Evolutionary conservation across 2,329 filamentous ascomycete species (phyloP).

Genomic region (Neopestalotiopsis sp.): DNA sequence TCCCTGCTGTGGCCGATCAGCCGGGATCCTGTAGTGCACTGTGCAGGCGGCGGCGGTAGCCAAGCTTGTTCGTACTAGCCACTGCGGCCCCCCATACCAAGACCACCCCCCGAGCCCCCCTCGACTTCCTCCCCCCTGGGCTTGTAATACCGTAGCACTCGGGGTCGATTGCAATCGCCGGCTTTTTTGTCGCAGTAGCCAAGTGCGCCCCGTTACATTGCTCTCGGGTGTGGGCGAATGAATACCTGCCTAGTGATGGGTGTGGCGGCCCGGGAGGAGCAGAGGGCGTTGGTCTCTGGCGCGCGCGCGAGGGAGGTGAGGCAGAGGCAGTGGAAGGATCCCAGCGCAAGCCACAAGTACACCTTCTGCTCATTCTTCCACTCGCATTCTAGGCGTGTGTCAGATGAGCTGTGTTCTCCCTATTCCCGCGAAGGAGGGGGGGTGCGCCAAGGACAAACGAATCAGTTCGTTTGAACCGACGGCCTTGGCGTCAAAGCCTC

Average conservation of each 20-base stretch:
- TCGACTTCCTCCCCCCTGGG: neutral
- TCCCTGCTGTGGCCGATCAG: slow-evolving; percentile 1
- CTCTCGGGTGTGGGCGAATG: neutral
- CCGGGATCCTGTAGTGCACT: neutral
- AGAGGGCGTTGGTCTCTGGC: neutral
- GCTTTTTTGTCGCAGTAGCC: neutral
- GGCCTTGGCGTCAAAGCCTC: neutral
- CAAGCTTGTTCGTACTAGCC: neutral
- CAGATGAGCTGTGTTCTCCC: slow-evolving; percentile 19
- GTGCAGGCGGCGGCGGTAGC: neutral
- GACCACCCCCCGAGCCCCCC: too few relatives aligned
- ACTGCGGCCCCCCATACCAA: neutral
- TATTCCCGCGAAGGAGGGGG: slow-evolving; percentile 12
- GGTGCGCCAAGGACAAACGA: slow-evolving; percentile 17
- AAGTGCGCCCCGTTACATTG: neutral
- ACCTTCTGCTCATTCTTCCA: neutral
- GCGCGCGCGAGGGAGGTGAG: neutral
- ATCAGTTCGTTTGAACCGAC: slow-evolving; percentile 19
- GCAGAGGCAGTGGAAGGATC: neutral
- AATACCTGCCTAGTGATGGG: neutral
- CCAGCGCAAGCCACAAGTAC: slow-evolving; percentile 15
- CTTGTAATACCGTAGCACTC: neutral
- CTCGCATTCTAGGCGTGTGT: slow-evolving; percentile 16
- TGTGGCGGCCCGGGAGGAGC: neutral
- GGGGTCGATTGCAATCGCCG: slow-evolving; percentile 1